Percentiles rank a stretch among this genome's conserved stretches.
Evolutionary conservation across 352 stramenopile genomes (phyloP).

Genomic region (Phytophthora hibernalis): DNA sequence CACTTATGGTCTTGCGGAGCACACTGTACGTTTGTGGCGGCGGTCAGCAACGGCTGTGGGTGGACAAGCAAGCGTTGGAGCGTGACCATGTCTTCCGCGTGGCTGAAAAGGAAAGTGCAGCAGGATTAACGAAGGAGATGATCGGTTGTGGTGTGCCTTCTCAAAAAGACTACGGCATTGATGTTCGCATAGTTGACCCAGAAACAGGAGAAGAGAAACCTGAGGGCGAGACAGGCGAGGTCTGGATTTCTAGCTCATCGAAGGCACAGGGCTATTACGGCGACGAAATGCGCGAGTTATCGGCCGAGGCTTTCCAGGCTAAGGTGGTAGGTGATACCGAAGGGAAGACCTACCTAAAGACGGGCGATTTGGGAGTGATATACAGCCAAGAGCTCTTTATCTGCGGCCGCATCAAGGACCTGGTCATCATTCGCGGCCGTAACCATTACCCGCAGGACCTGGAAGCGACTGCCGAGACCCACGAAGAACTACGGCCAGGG

Average conservation of each 20-base stretch:
- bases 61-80: conserved; percentile 93
- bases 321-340: conserved; percentile 50
- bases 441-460: conserved; percentile 99
- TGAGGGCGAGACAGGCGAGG: conserved; percentile 81
- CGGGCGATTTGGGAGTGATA: conserved; percentile 98
- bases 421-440: conserved; percentile 98
- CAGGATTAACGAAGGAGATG: conserved; percentile 70
- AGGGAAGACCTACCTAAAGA: conserved; percentile 87
- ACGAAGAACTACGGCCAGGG: conserved; percentile 89
- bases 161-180: conserved; percentile 84
- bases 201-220: conserved; percentile 57
- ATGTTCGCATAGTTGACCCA: conserved; percentile 94
- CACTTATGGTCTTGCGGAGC: conserved; percentile 99
- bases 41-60: conserved; percentile 87
- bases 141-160: conserved; percentile 95
- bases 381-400: conserved; percentile 97
- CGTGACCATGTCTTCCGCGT: conserved; percentile 67
- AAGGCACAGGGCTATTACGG: conserved; percentile 96
- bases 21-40: conserved; percentile 98
- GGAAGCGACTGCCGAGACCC: conserved; percentile 92
- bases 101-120: conserved; percentile 21
- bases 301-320: conserved; percentile 90
- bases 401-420: conserved; percentile 98
- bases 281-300: conserved; percentile 79
- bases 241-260: conserved; percentile 91